Evolutionary conservation across 1,284 basidiomycete genomes (phyloP).

Genomic region (Peniophora sp.): DNA sequence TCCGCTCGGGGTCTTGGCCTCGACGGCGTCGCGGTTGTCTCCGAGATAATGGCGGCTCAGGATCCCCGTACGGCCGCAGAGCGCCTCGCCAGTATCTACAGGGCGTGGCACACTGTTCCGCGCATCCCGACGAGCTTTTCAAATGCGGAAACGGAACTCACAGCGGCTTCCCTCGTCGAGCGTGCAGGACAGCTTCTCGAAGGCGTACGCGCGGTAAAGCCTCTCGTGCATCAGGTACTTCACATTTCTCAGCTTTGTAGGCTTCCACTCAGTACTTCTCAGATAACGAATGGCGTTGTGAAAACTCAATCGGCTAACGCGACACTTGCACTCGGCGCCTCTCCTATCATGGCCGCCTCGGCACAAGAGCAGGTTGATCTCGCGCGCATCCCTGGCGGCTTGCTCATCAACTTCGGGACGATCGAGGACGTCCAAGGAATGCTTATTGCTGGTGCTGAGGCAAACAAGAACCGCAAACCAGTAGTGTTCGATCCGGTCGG

Average conservation of each 20-base stretch:
- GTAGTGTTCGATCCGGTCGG: conserved; percentile 94
- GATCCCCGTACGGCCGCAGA: conserved; percentile 56
- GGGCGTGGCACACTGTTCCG: conserved; percentile 27
- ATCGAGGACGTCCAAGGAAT: conserved; percentile 73
- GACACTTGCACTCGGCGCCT: conserved; percentile 82
- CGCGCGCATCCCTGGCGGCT: conserved; percentile 54
- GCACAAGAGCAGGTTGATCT: conserved; percentile 82
- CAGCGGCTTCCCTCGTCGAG: conserved; percentile 23
- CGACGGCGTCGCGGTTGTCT: conserved; percentile 87
- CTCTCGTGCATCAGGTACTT: conserved; percentile 76
- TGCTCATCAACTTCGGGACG: conserved; percentile 91
- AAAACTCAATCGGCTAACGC: conserved; percentile 89
- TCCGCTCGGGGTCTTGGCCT: conserved; percentile 48
- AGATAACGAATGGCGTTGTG: conserved; percentile 92
- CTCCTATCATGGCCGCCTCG: conserved; percentile 90
- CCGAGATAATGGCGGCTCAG: conserved; percentile 72
- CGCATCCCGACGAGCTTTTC: conserved; percentile 5
- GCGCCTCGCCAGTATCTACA: conserved; percentile 35
- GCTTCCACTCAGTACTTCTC: background rate
- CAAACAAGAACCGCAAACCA: conserved; percentile 72
- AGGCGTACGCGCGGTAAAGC: conserved; percentile 44
- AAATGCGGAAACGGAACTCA: conserved; percentile 11
- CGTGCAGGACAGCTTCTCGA: conserved; percentile 38
- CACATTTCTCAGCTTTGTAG: background rate
- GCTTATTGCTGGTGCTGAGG: conserved; percentile 67